Conservation (phyloP, 106 monocot genomes). For the Phalaenopsis equestris region DNA sequence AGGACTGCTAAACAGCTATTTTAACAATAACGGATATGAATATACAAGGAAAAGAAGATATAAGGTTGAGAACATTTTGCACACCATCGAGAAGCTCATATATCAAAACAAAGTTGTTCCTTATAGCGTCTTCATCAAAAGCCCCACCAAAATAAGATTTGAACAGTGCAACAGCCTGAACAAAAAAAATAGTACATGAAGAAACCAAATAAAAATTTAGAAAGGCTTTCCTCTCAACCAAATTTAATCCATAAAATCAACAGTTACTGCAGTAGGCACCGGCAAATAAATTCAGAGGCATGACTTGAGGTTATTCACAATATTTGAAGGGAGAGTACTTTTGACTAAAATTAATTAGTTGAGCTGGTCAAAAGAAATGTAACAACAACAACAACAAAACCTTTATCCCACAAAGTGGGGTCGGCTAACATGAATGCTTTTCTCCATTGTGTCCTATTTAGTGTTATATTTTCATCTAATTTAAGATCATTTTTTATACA, state of each 20-base stretch:
- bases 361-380: background rate
- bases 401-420: no score
- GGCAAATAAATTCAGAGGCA: background rate
- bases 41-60: background rate
- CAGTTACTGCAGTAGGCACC: background rate
- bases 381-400: background rate
- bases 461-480: no score
- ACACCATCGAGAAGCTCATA: slow-evolving; percentile 99
- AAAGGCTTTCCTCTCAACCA: background rate
- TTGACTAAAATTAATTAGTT: background rate
- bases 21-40: background rate
- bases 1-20: background rate
- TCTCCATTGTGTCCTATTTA: no score
- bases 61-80: background rate
- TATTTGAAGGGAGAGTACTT: background rate
- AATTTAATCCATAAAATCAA: background rate
- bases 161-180: slow-evolving; percentile 87
- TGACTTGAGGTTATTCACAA: background rate
- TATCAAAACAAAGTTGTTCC: slow-evolving; percentile 96
- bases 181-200: slow-evolving; percentile 5
- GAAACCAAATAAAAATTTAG: background rate
- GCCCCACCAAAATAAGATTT: slow-evolving; percentile 98
- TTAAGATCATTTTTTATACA: no score
- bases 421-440: no score
- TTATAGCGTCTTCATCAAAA: slow-evolving; percentile 99